Evolutionary conservation across 169 alveolate species (phyloP).

Genomic region (Plasmodium vinckei): DNA sequence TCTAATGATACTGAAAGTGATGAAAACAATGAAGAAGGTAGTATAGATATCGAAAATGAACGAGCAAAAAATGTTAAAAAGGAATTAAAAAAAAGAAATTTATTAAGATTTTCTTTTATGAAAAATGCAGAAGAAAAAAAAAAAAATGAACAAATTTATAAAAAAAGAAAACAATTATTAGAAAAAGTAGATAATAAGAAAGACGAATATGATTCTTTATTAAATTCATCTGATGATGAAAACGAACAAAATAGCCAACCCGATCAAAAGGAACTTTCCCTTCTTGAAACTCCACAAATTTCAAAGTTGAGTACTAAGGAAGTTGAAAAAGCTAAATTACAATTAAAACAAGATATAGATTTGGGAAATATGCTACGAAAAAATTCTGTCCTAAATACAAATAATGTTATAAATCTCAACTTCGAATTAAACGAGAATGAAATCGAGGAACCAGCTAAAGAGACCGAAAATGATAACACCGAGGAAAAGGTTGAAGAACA

Average conservation of each 20-base stretch:
- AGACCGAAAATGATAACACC: neutral
- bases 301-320: constrained; percentile 8
- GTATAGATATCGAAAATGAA: neutral
- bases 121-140: constrained; percentile 57
- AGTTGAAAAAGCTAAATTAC: constrained; percentile 25
- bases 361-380: constrained; percentile 27
- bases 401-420: neutral
- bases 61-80: constrained; percentile 18
- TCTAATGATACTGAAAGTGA: neutral
- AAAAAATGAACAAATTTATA: constrained; percentile 21
- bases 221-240: constrained; percentile 14
- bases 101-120: constrained; percentile 58
- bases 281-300: neutral
- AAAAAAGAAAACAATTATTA: constrained; percentile 32
- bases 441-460: neutral
- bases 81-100: constrained; percentile 49
- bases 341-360: constrained; percentile 26
- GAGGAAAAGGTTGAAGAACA: neutral
- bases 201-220: constrained; percentile 11
- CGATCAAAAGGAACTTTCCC: neutral
- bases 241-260: too few species aligned
- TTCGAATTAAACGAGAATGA: neutral
- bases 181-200: neutral
- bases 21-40: neutral
- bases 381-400: constrained; percentile 4